These are phyloP conservation scores for Cetradonia linearis DNA, from an alignment of 495 filamentous ascomycete species.

Conservation along the genomic window DNA sequence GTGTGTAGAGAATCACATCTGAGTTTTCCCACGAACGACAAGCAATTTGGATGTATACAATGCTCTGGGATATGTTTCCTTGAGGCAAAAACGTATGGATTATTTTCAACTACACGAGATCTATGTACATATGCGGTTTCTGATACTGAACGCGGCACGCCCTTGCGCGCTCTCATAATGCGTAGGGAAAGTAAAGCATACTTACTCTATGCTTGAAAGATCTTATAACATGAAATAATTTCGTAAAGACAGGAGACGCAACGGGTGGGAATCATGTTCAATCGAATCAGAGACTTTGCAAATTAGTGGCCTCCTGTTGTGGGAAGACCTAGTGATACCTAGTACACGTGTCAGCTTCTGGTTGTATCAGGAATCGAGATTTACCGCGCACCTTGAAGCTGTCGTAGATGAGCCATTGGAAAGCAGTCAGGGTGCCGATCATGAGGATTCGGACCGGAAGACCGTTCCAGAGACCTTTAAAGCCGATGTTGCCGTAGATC, in stretches of 20 bases:
- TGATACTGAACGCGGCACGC: too few relatives aligned
- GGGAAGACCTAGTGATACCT: constrained; percentile 16
- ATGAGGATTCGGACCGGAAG: constrained; percentile 55
- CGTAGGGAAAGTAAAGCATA: too few relatives aligned
- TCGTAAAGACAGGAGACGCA: too few relatives aligned
- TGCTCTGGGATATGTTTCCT: too few relatives aligned
- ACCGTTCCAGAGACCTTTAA: constrained; percentile 60
- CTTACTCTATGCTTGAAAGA: not conserved
- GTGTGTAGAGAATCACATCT: too few relatives aligned
- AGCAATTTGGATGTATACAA: too few relatives aligned
- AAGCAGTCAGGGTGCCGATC: constrained; percentile 47
- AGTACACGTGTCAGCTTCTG: not conserved
- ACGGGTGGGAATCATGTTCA: too few relatives aligned
- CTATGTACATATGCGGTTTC: constrained; percentile 1
- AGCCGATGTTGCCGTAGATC: constrained; percentile 66
- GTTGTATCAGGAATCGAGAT: not conserved
- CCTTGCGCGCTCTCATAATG: too few relatives aligned
- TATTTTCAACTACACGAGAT: constrained; percentile 5
- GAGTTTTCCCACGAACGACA: too few relatives aligned
- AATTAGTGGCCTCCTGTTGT: constrained; percentile 22
- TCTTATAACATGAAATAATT: too few relatives aligned
- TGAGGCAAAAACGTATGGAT: too few relatives aligned
- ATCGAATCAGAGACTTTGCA: too few relatives aligned
- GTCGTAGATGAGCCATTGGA: constrained; percentile 71
- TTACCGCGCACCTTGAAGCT: constrained; percentile 51